Percentiles rank a stretch among this genome's conserved stretches.
These are phyloP conservation scores for Artemisia argyi DNA, from an alignment of 129 eudicot species.

Conservation along the genomic window DNA sequence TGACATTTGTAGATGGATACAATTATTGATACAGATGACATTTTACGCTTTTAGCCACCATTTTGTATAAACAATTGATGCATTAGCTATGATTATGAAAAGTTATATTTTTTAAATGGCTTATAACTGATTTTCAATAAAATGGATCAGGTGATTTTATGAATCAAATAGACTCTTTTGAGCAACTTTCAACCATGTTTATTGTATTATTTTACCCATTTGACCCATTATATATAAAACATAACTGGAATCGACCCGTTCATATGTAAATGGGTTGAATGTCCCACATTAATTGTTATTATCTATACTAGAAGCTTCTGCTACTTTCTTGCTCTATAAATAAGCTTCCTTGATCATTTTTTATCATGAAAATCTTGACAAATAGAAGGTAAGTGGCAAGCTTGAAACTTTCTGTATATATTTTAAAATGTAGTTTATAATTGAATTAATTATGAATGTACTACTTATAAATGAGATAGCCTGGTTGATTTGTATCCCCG, in stretches of 20 bases:
- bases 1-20: neutral
- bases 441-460: no score
- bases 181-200: no score
- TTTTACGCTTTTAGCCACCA: neutral
- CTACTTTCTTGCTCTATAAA: neutral
- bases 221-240: neutral
- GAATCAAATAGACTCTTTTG: no score
- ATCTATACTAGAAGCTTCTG: neutral
- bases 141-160: no score
- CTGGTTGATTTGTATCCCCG: no score
- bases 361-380: neutral
- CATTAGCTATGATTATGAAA: no score
- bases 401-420: no score
- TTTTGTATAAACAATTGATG: neutral
- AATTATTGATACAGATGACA: neutral
- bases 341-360: neutral
- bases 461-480: no score
- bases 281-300: neutral
- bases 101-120: no score
- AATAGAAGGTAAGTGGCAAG: neutral
- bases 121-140: no score
- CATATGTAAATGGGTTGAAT: neutral
- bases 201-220: neutral
- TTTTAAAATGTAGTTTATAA: no score
- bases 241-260: neutral